A percentile compares a stretch with the other conserved stretches of the same genome.
phyloP scores from a whole-genome alignment of 2,329 filamentous ascomycete species.

The Drechslerella dactyloides region DNA sequence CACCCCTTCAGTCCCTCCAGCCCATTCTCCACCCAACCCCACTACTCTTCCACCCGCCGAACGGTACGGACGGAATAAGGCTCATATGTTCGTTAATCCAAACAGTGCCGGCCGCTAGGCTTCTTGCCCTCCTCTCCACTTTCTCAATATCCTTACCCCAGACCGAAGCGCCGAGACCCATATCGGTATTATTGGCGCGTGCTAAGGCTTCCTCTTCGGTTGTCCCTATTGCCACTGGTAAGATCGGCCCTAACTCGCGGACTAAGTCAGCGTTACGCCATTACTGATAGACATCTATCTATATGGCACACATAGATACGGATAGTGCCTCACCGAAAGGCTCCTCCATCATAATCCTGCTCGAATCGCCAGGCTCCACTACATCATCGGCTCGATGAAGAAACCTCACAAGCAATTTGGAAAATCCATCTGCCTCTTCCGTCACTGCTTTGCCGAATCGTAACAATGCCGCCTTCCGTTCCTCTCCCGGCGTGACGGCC shows the following conservation, averaged over 20 bases:
- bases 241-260: slow-evolving; percentile 57
- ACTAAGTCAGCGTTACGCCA: background rate
- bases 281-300: background rate
- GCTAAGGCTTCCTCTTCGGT: slow-evolving; percentile 61
- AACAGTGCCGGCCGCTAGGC: slow-evolving; percentile 64
- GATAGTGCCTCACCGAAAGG: slow-evolving; percentile 58
- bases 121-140: slow-evolving; percentile 61
- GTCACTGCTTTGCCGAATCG: slow-evolving; percentile 60
- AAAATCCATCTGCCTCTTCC: slow-evolving; percentile 60
- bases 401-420: slow-evolving; percentile 63
- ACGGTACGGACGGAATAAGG: slow-evolving; percentile 60
- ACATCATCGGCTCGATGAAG: slow-evolving; percentile 68
- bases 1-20: slow-evolving; percentile 55
- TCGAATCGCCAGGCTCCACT: slow-evolving; percentile 64
- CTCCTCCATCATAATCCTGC: slow-evolving; percentile 61
- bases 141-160: slow-evolving; percentile 63
- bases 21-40: slow-evolving; percentile 57
- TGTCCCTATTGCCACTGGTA: slow-evolving; percentile 61
- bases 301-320: background rate
- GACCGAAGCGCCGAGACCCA: slow-evolving; percentile 65
- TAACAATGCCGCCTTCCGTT: slow-evolving; percentile 59
- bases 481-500: slow-evolving; percentile 60
- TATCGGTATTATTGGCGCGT: slow-evolving; percentile 62
- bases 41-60: slow-evolving; percentile 57
- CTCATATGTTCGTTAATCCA: slow-evolving; percentile 65